These are phyloP conservation scores for Thraustotheca clavata DNA, from an alignment of 352 stramenopile genomes.

Conservation along the genomic window DNA sequence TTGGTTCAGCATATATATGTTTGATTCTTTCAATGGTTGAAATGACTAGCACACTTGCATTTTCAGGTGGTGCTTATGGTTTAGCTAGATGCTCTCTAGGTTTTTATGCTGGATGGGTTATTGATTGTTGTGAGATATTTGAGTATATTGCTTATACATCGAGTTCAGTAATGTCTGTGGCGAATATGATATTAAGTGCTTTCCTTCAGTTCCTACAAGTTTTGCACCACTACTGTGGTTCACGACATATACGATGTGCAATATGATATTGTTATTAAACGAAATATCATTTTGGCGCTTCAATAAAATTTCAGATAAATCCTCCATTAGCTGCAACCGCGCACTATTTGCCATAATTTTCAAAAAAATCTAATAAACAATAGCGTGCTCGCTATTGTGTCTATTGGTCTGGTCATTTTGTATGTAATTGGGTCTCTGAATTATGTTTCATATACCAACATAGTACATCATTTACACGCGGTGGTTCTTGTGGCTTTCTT, in stretches of 20 bases:
- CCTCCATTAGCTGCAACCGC: neutral
- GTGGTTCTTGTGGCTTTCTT: constrained; percentile 12
- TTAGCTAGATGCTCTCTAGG: constrained; percentile 19
- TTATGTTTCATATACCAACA: constrained; percentile 22
- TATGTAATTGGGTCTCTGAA: constrained; percentile 30
- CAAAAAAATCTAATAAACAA: constrained; percentile 19
- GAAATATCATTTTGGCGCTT: neutral
- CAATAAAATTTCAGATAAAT: neutral
- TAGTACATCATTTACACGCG: no score
- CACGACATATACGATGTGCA: neutral
- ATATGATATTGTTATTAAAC: neutral
- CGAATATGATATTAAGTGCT: constrained; percentile 3
- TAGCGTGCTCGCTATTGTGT: constrained; percentile 25
- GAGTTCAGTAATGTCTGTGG: neutral
- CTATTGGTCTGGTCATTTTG: constrained; percentile 27
- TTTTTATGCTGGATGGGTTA: constrained; percentile 21
- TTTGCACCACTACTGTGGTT: neutral
- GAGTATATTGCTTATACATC: constrained; percentile 23
- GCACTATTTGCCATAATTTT: neutral
- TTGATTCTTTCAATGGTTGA: constrained; percentile 18
- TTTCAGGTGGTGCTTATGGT: constrained; percentile 25
- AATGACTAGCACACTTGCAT: constrained; percentile 27
- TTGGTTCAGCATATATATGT: constrained; percentile 25
- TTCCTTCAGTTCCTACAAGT: neutral
- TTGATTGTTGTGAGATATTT: constrained; percentile 21